Evolutionary conservation across 257 asterid species (phyloP).

Genomic region (Cordia subcordata): DNA sequence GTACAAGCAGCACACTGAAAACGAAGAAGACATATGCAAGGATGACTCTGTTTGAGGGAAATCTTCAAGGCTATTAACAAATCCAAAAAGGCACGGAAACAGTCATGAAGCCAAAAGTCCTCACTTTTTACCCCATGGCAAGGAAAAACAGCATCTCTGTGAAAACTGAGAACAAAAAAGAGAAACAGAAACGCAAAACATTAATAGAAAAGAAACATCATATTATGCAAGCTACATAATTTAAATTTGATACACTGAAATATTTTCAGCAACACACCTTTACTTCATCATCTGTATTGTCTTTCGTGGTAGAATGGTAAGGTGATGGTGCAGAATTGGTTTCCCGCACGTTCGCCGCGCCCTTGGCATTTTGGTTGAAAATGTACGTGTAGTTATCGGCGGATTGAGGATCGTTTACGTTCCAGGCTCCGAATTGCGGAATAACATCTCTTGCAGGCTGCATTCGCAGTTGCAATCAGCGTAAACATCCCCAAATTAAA

Average conservation of each 20-base stretch:
- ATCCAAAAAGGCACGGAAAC: neutral
- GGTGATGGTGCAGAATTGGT: neutral
- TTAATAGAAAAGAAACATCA: no score
- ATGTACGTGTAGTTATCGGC: slow-evolving; percentile 76
- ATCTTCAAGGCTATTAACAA: slow-evolving; percentile 15
- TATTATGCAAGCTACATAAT: no score
- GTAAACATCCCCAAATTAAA: neutral
- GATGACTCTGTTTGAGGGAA: neutral
- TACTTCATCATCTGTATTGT: neutral
- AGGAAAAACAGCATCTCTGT: slow-evolving; percentile 30
- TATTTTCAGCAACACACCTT: neutral
- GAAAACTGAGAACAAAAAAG: neutral
- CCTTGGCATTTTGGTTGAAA: slow-evolving; percentile 53
- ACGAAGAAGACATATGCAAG: neutral
- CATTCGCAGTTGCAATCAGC: neutral
- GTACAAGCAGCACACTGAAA: slow-evolving; percentile 3
- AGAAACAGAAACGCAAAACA: neutral
- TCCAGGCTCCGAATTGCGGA: slow-evolving; percentile 88
- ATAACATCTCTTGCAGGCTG: slow-evolving; percentile 76
- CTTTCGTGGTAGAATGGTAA: neutral
- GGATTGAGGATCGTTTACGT: slow-evolving; percentile 60
- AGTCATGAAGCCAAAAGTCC: neutral
- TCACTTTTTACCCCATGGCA: slow-evolving; percentile 21
- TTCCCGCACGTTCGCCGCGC: slow-evolving; percentile 32
- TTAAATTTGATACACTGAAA: neutral